These are phyloP conservation scores for Lactifluus rugatus DNA, from an alignment of 768 basidiomycete species.

Conservation along the genomic window DNA sequence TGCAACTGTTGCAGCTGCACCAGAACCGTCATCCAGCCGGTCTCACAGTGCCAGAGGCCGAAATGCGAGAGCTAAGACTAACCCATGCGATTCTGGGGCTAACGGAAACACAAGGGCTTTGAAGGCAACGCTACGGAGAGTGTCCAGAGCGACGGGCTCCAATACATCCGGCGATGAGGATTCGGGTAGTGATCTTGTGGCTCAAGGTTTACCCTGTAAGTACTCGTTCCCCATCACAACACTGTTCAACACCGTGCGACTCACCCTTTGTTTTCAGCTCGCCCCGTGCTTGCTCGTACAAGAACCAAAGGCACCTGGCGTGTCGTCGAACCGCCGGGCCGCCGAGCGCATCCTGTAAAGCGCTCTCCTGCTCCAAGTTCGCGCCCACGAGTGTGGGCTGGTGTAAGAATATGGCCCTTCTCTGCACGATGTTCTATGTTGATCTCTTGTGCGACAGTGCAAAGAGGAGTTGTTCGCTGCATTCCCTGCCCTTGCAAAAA, in stretches of 20 bases:
- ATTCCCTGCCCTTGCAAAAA: constrained; percentile 4
- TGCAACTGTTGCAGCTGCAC: background rate
- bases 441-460: background rate
- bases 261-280: background rate
- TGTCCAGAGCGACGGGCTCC: background rate
- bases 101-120: background rate
- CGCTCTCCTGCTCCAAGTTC: background rate
- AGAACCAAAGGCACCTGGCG: constrained; percentile 8
- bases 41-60: background rate
- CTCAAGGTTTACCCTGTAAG: background rate
- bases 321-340: background rate
- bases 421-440: background rate
- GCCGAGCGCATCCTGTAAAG: background rate
- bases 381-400: constrained; percentile 13
- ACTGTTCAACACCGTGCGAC: background rate
- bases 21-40: background rate
- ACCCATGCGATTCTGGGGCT: background rate
- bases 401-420: background rate
- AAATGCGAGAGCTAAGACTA: background rate
- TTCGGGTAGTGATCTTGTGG: background rate
- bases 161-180: background rate
- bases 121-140: background rate
- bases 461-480: constrained; percentile 12
- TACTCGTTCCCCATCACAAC: background rate
- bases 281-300: background rate